Evolutionary conservation across 192 early-diverging fungal species (phyloP).

Genomic region (Podila clonocystis): DNA sequence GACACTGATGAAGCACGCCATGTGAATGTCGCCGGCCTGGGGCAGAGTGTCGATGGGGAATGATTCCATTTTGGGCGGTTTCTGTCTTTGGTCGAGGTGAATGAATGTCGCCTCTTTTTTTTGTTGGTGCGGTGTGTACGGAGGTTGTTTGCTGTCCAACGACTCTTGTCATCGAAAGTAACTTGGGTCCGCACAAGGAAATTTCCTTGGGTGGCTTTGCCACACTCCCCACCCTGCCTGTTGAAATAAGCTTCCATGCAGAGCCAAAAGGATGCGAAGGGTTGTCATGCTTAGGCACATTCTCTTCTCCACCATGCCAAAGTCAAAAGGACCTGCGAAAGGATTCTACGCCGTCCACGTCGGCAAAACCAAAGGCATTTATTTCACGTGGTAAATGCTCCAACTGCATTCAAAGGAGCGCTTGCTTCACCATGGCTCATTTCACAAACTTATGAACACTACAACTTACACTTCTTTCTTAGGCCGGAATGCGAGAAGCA

Average conservation of each 20-base stretch:
- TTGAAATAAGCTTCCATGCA: too few species aligned
- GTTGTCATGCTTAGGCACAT: slow-evolving; percentile 14
- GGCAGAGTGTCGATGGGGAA: slow-evolving; percentile 36
- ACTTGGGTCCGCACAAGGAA: too few species aligned
- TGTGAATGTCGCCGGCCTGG: slow-evolving; percentile 27
- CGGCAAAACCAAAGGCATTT: slow-evolving; percentile 56
- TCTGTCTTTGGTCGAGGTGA: neutral
- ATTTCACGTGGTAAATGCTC: slow-evolving; percentile 42
- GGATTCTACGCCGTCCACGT: slow-evolving; percentile 59
- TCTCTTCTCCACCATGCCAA: slow-evolving; percentile 30
- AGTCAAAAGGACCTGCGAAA: slow-evolving; percentile 23
- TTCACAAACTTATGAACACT: neutral
- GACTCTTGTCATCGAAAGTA: too few species aligned
- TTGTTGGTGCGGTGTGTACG: neutral
- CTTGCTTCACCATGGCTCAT: neutral
- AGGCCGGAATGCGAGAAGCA: slow-evolving; percentile 74
- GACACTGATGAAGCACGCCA: slow-evolving; percentile 43
- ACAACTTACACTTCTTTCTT: neutral
- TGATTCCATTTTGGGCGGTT: slow-evolving; percentile 25
- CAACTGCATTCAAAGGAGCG: neutral
- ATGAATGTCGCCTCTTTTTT: neutral
- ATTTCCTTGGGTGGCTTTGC: slow-evolving; percentile 2
- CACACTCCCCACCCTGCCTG: neutral
- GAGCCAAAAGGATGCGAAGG: neutral
- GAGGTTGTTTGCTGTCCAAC: too few species aligned